Percentiles rank a stretch among this genome's conserved stretches.
Conservation (phyloP, 2,329 filamentous ascomycete species). For the Dichotomopilus funicola region DNA sequence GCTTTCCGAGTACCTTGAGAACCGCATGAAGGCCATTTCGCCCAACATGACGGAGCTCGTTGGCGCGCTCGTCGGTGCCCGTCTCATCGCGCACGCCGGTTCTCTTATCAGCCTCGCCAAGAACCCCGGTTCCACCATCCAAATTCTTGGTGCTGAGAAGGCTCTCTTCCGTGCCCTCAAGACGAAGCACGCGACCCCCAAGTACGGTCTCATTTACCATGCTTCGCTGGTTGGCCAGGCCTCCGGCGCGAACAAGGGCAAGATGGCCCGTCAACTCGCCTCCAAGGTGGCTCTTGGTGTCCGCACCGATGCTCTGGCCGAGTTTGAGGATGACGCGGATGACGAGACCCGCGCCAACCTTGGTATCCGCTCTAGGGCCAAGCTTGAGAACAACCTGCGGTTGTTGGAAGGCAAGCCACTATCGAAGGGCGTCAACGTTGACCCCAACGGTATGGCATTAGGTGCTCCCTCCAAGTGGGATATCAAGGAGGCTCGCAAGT, state of each 20-base stretch:
- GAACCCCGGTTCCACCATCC: conserved; percentile 88
- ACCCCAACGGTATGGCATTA: conserved; percentile 59
- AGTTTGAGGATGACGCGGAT: conserved; percentile 67
- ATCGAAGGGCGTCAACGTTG: conserved; percentile 67
- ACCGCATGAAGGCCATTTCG: conserved; percentile 93
- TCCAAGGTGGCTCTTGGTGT: conserved; percentile 90
- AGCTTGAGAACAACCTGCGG: conserved; percentile 69
- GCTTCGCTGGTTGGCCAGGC: conserved; percentile 93
- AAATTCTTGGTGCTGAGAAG: conserved; percentile 98
- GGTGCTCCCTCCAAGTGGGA: conserved; percentile 71
- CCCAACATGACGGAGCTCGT: conserved; percentile 92
- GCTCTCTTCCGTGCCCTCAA: conserved; percentile 96
- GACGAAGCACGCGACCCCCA: conserved; percentile 98
- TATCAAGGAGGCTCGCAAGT: conserved; percentile 86
- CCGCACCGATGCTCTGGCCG: conserved; percentile 81
- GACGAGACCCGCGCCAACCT: conserved; percentile 85
- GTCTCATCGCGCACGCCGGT: conserved; percentile 89
- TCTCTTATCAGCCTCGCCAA: conserved; percentile 94
- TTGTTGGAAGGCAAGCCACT: conserved; percentile 86
- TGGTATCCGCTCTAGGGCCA: conserved; percentile 64
- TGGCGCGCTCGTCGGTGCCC: conserved; percentile 87
- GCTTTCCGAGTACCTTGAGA: conserved; percentile 81
- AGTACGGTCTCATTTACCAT: conserved; percentile 94
- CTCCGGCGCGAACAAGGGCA: conserved; percentile 97
- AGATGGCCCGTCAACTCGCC: conserved; percentile 93